A percentile compares a stretch with the other conserved stretches of the same genome.
Conservation (phyloP, 495 filamentous ascomycete species). For the Annulohypoxylon moriforme region DNA sequence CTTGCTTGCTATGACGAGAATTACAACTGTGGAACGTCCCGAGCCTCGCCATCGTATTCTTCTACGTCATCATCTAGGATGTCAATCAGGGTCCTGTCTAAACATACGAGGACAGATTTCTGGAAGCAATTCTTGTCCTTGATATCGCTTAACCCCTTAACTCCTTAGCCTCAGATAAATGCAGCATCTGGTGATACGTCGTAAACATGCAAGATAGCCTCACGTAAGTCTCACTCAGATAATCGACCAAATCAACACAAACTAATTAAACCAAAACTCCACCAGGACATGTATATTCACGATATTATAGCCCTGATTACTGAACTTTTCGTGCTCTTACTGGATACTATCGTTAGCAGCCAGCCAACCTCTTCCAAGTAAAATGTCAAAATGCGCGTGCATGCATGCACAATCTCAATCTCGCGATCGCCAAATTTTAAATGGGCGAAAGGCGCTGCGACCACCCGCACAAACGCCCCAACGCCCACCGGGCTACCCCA, state of each 20-base stretch:
- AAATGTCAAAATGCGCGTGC: not conserved
- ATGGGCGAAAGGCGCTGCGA: not conserved
- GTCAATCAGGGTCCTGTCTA: not conserved
- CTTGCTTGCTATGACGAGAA: not conserved
- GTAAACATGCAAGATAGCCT: constrained; percentile 1
- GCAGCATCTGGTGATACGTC: not conserved
- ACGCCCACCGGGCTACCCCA: constrained; percentile 22
- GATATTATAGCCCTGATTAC: not conserved
- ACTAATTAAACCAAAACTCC: not conserved
- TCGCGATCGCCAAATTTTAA: not conserved
- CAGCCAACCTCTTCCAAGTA: not conserved
- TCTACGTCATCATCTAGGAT: not conserved
- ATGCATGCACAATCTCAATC: not conserved
- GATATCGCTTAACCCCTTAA: not conserved
- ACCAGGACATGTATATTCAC: not conserved
- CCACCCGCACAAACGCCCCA: not conserved
- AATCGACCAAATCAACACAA: too few relatives aligned
- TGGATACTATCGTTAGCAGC: not conserved
- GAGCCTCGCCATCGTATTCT: constrained; percentile 9
- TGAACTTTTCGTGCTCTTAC: not conserved
- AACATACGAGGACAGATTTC: not conserved
- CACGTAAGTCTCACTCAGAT: not conserved
- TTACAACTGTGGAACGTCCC: constrained; percentile 14
- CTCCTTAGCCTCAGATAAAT: not conserved
- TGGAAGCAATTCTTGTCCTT: not conserved